phyloP scores from a whole-genome alignment of 2,329 filamentous ascomycete species.

The Biscogniauxia marginata region DNA sequence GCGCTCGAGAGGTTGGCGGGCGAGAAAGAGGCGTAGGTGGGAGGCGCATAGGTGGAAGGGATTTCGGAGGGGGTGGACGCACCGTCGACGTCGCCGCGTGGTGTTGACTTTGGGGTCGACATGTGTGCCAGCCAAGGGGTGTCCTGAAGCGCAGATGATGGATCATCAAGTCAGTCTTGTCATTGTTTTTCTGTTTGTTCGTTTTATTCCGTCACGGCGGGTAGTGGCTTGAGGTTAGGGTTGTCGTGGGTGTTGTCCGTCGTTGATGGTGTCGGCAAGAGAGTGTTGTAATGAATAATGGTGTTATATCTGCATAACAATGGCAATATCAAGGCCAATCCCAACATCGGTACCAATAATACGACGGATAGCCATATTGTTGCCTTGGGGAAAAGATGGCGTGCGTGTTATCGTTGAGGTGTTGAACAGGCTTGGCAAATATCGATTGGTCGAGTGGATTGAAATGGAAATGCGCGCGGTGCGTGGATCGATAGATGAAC shows the following conservation, averaged over 20 bases:
- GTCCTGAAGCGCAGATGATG: slow-evolving; percentile 33
- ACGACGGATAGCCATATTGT: too few species aligned
- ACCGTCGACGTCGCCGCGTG: slow-evolving; percentile 36
- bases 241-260: too few species aligned
- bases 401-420: not conserved
- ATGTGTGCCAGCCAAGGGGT: slow-evolving; percentile 55
- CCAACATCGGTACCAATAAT: too few species aligned
- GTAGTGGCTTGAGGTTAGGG: too few species aligned
- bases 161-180: slow-evolving; percentile 14
- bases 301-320: not conserved
- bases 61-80: slow-evolving; percentile 32
- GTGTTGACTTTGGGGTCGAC: slow-evolving; percentile 44
- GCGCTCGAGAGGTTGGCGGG: slow-evolving; percentile 70
- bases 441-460: not conserved
- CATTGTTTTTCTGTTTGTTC: not conserved
- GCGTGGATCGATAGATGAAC: not conserved
- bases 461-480: not conserved
- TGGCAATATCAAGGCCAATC: slow-evolving; percentile 1
- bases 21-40: slow-evolving; percentile 88
- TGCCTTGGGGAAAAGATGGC: not conserved
- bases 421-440: not conserved
- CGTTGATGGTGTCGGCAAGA: too few species aligned
- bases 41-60: slow-evolving; percentile 45
- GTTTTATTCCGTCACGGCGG: too few species aligned
- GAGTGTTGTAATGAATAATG: too few species aligned